Conservation (phyloP, 371 early-diverging fungal genomes). For the Circinella umbellata region DNA sequence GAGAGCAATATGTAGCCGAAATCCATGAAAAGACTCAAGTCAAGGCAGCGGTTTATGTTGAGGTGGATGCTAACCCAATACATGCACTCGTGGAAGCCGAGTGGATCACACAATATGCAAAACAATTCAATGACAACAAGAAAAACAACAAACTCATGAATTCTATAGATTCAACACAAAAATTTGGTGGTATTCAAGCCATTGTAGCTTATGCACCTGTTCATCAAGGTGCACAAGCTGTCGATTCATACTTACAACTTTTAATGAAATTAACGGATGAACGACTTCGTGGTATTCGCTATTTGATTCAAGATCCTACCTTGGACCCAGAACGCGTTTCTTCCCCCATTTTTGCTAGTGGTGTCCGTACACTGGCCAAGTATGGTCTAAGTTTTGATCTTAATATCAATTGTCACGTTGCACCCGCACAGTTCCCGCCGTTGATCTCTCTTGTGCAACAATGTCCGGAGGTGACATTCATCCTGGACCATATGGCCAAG, state of each 20-base stretch:
- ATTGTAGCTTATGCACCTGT: slow-evolving; percentile 54
- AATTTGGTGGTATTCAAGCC: slow-evolving; percentile 44
- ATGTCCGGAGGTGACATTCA: slow-evolving; percentile 46
- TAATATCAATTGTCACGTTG: slow-evolving; percentile 36
- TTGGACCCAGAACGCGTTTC: slow-evolving; percentile 34
- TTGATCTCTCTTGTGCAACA: slow-evolving; percentile 34
- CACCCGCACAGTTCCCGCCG: slow-evolving; percentile 49
- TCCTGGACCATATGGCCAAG: slow-evolving; percentile 55
- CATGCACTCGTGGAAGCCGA: slow-evolving; percentile 48
- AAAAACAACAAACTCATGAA: neutral
- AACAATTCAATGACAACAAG: slow-evolving; percentile 12
- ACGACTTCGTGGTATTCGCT: slow-evolving; percentile 40
- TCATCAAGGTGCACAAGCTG: slow-evolving; percentile 36
- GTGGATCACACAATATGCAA: slow-evolving; percentile 41
- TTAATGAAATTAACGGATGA: slow-evolving; percentile 27
- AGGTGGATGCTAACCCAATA: slow-evolving; percentile 33
- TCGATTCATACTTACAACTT: slow-evolving; percentile 31
- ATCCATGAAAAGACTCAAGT: slow-evolving; percentile 11
- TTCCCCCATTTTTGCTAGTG: slow-evolving; percentile 31
- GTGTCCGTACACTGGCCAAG: slow-evolving; percentile 33
- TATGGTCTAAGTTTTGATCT: slow-evolving; percentile 45
- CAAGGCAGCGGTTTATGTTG: slow-evolving; percentile 23
- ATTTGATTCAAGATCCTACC: slow-evolving; percentile 40
- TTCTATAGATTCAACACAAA: neutral
- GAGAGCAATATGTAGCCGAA: slow-evolving; percentile 13